A percentile compares a stretch with the other conserved stretches of the same genome.
These are phyloP conservation scores for Chlorella sp. DNA, from an alignment of 139 green algal genomes.

Conservation along the genomic window DNA sequence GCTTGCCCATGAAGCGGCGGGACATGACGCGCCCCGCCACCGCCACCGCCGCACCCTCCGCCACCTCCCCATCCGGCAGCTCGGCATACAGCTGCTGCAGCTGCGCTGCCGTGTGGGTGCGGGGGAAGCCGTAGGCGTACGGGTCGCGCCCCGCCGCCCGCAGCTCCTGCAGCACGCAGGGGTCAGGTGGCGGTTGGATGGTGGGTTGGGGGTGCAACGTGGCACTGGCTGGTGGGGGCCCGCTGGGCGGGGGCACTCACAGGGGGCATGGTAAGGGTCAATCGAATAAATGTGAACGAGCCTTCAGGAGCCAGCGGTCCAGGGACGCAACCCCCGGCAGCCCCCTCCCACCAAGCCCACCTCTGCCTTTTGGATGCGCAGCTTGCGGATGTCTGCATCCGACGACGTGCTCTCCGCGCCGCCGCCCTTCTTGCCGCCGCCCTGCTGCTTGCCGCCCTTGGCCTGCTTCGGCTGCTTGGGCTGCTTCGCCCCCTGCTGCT, in stretches of 20 bases:
- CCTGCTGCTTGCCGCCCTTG: neutral
- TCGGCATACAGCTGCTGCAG: constrained; percentile 76
- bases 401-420: constrained; percentile 46
- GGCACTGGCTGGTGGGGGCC: no score
- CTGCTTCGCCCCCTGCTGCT: neutral
- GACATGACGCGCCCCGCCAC: constrained; percentile 92
- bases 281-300: no score
- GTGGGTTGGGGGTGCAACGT: neutral
- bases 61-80: constrained; percentile 71
- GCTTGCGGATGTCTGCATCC: constrained; percentile 70
- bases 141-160: constrained; percentile 75
- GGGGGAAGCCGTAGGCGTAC: constrained; percentile 92
- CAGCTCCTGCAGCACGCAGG: constrained; percentile 66
- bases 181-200: neutral
- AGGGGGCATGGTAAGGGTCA: no score
- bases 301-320: no score
- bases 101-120: constrained; percentile 82
- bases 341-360: neutral
- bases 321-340: no score
- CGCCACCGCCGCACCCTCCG: constrained; percentile 50
- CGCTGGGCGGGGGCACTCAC: no score
- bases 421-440: constrained; percentile 35
- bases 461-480: constrained; percentile 17
- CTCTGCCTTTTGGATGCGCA: constrained; percentile 77
- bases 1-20: constrained; percentile 95